A percentile compares a stretch with the other conserved stretches of the same genome.
Evolutionary conservation across 805 yeast species (phyloP).

Genomic region (Candida rishiriensis): DNA sequence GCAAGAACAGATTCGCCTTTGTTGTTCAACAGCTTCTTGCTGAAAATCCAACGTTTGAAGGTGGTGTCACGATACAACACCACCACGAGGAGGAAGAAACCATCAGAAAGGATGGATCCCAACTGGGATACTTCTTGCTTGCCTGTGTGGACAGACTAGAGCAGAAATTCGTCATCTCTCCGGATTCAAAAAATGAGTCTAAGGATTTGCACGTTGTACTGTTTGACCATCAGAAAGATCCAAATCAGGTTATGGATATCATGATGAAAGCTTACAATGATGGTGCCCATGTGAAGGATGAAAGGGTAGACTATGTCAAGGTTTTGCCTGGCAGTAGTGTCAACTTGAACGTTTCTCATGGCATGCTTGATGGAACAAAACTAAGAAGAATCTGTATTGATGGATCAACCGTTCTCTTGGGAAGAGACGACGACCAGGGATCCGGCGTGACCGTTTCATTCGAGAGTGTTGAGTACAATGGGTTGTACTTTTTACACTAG

Average conservation of each 20-base stretch:
- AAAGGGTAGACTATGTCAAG: slow-evolving; percentile 42
- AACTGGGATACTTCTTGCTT: slow-evolving; percentile 56
- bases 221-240: slow-evolving; percentile 33
- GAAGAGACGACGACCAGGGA: slow-evolving; percentile 1
- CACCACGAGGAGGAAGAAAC: slow-evolving; percentile 7
- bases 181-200: slow-evolving; percentile 44
- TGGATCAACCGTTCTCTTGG: slow-evolving; percentile 44
- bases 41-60: slow-evolving; percentile 48
- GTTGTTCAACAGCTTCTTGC: slow-evolving; percentile 59
- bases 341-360: slow-evolving; percentile 13
- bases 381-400: slow-evolving; percentile 62
- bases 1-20: slow-evolving; percentile 59
- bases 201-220: slow-evolving; percentile 41
- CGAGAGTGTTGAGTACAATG: too few species aligned
- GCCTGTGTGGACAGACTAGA: slow-evolving; percentile 57
- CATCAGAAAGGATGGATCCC: slow-evolving; percentile 25
- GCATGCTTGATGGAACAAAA: slow-evolving; percentile 28
- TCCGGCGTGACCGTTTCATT: too few species aligned
- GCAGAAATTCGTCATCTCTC: slow-evolving; percentile 58
- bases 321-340: slow-evolving; percentile 19
- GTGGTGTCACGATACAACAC: slow-evolving; percentile 18
- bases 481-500: too few species aligned
- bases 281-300: slow-evolving; percentile 50
- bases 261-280: slow-evolving; percentile 53
- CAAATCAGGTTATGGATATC: slow-evolving; percentile 43